Percentiles rank a stretch among this genome's conserved stretches.
Conservation (phyloP, 2,329 filamentous ascomycete species). For the Fusarium brachygibbosum region DNA sequence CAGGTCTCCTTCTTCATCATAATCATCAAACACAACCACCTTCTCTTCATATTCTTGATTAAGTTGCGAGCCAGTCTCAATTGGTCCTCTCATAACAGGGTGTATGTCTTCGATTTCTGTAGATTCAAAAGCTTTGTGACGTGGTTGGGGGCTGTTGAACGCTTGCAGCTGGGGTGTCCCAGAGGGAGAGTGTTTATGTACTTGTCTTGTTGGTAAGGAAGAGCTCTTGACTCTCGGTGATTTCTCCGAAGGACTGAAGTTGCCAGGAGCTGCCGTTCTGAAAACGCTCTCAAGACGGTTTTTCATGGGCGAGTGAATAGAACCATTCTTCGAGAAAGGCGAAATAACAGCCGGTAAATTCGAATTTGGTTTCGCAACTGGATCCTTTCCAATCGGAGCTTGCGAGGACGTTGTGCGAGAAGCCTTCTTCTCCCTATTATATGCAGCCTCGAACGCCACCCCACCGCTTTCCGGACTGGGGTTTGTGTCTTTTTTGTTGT, state of each 20-base stretch:
- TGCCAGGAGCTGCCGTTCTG: neutral
- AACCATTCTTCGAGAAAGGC: neutral
- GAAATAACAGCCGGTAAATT: neutral
- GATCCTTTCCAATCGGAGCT: too few species aligned
- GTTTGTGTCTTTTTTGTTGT: too few species aligned
- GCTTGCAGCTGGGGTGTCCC: too few species aligned
- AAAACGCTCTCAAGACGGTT: too few species aligned
- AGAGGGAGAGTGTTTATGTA: too few species aligned
- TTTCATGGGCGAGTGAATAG: neutral
- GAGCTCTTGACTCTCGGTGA: neutral
- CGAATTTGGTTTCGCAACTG: neutral
- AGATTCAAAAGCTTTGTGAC: neutral
- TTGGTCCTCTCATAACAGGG: constrained; percentile 5
- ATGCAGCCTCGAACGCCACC: constrained; percentile 5
- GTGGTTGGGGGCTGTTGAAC: neutral
- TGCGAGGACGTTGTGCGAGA: neutral
- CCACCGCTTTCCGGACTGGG: constrained; percentile 6
- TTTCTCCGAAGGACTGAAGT: neutral
- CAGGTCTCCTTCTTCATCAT: neutral
- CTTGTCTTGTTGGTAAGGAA: neutral
- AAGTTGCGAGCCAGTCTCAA: constrained; percentile 3
- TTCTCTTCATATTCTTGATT: constrained; percentile 3
- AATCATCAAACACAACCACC: neutral
- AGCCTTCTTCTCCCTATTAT: neutral
- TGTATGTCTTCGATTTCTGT: neutral